Conservation (phyloP, 345 rosid species). For the Gossypium mustelinum region DNA sequence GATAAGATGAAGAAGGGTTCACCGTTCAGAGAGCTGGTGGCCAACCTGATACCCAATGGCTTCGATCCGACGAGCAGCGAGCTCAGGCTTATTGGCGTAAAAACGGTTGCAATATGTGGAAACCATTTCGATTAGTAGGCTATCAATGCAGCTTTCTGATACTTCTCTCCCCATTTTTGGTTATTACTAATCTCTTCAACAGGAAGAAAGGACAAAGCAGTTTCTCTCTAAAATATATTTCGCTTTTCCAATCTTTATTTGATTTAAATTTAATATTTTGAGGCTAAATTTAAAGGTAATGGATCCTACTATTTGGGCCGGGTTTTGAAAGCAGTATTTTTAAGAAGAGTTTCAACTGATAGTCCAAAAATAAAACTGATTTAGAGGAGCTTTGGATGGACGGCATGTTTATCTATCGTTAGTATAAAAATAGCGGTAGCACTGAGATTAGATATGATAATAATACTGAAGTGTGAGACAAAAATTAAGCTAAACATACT, state of each 20-base stretch:
- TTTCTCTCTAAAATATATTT: background rate
- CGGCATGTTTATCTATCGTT: fast-evolving
- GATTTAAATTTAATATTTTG: background rate
- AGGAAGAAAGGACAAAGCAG: background rate
- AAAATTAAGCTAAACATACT: fast-evolving
- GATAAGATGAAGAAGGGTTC: slow-evolving; percentile 16
- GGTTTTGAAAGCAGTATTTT: background rate
- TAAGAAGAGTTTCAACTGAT: background rate
- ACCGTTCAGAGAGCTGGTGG: slow-evolving; percentile 99
- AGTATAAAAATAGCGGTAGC: fast-evolving
- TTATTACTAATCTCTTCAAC: background rate
- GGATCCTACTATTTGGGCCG: background rate
- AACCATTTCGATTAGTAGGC: slow-evolving; percentile 82
- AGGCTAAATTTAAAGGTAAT: background rate
- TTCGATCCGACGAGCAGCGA: slow-evolving; percentile 98
- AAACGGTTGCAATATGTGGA: slow-evolving; percentile 75
- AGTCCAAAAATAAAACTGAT: no score
- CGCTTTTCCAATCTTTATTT: background rate
- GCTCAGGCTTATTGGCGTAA: slow-evolving; percentile 84
- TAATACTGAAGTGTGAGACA: fast-evolving
- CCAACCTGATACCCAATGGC: slow-evolving; percentile 99
- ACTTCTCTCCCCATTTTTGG: slow-evolving; percentile 77
- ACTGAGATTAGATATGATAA: fast-evolving
- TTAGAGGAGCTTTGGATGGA: no score
- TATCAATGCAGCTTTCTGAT: slow-evolving; percentile 88